Conservation (phyloP, 2,329 filamentous ascomycete genomes). For the Penicillium sclerotiorum region DNA sequence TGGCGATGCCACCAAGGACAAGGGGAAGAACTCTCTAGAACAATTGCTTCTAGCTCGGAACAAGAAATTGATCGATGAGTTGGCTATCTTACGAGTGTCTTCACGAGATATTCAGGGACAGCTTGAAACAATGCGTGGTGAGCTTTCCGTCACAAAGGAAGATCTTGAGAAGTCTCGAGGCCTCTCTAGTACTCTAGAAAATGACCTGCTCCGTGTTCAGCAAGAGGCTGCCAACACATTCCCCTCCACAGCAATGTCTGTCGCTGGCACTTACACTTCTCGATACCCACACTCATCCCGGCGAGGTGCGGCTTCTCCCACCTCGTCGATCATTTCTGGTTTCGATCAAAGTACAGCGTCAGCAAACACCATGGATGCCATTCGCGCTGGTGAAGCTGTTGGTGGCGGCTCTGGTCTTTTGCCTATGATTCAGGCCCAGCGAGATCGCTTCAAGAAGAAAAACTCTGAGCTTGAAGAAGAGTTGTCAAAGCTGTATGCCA, state of each 20-base stretch:
- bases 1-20: constrained; percentile 57
- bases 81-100: constrained; percentile 89
- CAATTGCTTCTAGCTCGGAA: constrained; percentile 89
- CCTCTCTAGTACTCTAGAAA: constrained; percentile 86
- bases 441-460: constrained; percentile 96
- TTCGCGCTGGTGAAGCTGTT: constrained; percentile 67
- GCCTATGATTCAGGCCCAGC: constrained; percentile 97
- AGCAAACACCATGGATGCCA: constrained; percentile 57
- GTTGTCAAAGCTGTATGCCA: constrained; percentile 78
- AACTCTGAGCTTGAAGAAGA: constrained; percentile 90
- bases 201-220: constrained; percentile 85
- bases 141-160: constrained; percentile 77
- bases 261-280: constrained; percentile 87
- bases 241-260: constrained; percentile 81
- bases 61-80: constrained; percentile 93
- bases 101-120: constrained; percentile 87
- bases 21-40: constrained; percentile 77
- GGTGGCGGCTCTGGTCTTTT: constrained; percentile 84
- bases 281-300: constrained; percentile 73
- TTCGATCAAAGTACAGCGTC: constrained; percentile 70
- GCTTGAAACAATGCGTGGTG: constrained; percentile 78
- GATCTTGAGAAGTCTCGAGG: constrained; percentile 84
- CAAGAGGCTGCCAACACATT: constrained; percentile 81
- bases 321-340: constrained; percentile 97
- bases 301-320: constrained; percentile 76